phyloP scores from a whole-genome alignment of 2,329 filamentous ascomycete genomes.

The Fusarium lyarnte region DNA sequence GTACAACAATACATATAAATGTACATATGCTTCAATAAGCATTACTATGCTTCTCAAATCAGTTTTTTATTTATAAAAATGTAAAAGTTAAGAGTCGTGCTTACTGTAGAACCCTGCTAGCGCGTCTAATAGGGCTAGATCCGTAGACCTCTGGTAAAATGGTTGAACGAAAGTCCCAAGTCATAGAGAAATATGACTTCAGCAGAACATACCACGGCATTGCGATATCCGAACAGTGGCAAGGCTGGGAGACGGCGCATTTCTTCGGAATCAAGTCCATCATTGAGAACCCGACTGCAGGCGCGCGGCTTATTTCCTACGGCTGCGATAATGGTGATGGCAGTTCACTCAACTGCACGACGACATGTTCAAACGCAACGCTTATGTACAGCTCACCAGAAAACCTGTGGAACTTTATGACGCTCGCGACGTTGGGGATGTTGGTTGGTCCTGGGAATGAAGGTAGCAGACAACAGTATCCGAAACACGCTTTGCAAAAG shows the following conservation, averaged over 20 bases:
- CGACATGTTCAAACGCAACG: not conserved
- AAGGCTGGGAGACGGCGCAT: slow-evolving; percentile 3
- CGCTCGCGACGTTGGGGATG: not conserved
- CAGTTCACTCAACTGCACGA: not conserved
- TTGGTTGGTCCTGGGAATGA: not conserved
- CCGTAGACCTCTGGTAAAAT: not conserved
- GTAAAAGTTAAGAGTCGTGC: not conserved
- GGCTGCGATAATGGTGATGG: not conserved
- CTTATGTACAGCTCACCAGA: not conserved
- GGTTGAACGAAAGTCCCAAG: not conserved
- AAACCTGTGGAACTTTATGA: not conserved
- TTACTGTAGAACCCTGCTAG: not conserved
- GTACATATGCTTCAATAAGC: no score
- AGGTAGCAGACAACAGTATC: not conserved
- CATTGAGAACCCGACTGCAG: fast-evolving
- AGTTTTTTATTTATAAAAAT: no score
- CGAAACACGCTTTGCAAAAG: not conserved
- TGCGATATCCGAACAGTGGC: not conserved
- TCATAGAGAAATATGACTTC: not conserved
- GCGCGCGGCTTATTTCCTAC: not conserved
- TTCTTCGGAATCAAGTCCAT: not conserved
- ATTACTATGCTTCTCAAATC: no score
- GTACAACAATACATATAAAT: no score
- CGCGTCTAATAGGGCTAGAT: not conserved
- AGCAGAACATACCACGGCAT: not conserved